Evolutionary conservation across 179 eudicot species (phyloP).

Genomic region (Amaranthus tricolor): DNA sequence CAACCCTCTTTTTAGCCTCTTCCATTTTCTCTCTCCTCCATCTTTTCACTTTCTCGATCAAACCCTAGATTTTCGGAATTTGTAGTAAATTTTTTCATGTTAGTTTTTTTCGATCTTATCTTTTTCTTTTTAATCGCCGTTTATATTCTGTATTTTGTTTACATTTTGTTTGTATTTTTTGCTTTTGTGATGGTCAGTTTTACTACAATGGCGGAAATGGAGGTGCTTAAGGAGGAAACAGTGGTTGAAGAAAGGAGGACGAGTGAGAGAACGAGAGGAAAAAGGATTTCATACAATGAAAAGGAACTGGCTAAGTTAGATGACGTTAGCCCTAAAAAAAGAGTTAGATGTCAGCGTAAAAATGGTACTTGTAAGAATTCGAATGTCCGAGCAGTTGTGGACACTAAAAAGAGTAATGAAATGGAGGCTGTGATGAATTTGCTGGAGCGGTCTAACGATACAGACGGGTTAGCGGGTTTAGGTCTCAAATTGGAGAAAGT

Average conservation of each 20-base stretch:
- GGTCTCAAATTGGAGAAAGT: constrained; percentile 28
- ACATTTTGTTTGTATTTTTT: too few species aligned
- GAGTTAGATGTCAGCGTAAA: background rate
- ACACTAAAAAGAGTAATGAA: constrained; percentile 8
- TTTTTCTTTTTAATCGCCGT: too few species aligned
- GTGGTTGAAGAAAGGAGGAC: constrained; percentile 9
- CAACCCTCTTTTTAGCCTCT: background rate
- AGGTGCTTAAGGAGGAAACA: constrained; percentile 8
- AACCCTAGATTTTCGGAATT: background rate
- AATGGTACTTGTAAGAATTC: background rate
- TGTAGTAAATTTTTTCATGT: too few species aligned
- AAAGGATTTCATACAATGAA: constrained; percentile 22
- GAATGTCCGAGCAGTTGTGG: background rate
- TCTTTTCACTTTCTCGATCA: background rate
- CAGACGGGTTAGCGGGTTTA: constrained; percentile 22
- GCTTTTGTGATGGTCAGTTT: too few species aligned
- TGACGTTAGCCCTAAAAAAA: constrained; percentile 8
- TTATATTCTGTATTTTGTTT: too few species aligned
- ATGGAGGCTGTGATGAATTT: constrained; percentile 17
- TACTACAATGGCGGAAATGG: constrained; percentile 3
- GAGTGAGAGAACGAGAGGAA: constrained; percentile 27
- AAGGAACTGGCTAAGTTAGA: background rate
- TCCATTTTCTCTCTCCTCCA: background rate
- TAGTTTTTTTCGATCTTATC: too few species aligned
- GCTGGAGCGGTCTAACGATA: background rate